Conservation (phyloP, 1,284 basidiomycete genomes). For the Prillingera fragicola region DNA sequence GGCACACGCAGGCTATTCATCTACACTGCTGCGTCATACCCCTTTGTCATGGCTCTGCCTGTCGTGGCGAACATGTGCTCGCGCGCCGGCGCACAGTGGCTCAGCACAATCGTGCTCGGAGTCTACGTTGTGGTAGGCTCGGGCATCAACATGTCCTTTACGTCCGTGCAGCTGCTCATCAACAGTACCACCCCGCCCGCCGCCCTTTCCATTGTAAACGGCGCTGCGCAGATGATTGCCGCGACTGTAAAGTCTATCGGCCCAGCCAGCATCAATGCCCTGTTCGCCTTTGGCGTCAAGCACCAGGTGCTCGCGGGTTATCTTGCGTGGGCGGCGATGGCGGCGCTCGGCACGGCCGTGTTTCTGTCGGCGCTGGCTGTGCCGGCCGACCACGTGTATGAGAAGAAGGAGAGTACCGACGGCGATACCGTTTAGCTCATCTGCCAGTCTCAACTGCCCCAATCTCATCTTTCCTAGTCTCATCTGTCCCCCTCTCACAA, state of each 20-base stretch:
- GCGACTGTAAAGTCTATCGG: conserved; percentile 23
- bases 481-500: too few relatives aligned
- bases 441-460: too few relatives aligned
- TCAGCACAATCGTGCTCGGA: conserved; percentile 13
- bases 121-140: conserved; percentile 20
- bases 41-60: conserved; percentile 18
- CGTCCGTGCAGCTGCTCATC: conserved; percentile 30
- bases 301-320: conserved; percentile 15
- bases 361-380: conserved; percentile 10
- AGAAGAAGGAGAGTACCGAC: not conserved
- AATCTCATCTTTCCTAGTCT: too few relatives aligned
- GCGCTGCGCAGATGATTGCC: conserved; percentile 25
- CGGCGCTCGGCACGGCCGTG: conserved; percentile 11
- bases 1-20: conserved; percentile 24
- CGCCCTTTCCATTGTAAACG: conserved; percentile 27
- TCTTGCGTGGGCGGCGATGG: conserved; percentile 19
- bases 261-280: conserved; percentile 23
- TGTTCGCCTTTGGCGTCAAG: conserved; percentile 22
- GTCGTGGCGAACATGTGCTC: conserved; percentile 19
- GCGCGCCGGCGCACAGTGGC: conserved; percentile 6
- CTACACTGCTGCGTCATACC: conserved; percentile 15
- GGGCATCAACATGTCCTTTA: conserved; percentile 27
- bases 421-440: too few relatives aligned
- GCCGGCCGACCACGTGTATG: conserved; percentile 2
- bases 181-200: conserved; percentile 24